These are phyloP conservation scores for Xylariaceae sp. DNA, from an alignment of 2,329 filamentous ascomycete species.

Conservation along the genomic window DNA sequence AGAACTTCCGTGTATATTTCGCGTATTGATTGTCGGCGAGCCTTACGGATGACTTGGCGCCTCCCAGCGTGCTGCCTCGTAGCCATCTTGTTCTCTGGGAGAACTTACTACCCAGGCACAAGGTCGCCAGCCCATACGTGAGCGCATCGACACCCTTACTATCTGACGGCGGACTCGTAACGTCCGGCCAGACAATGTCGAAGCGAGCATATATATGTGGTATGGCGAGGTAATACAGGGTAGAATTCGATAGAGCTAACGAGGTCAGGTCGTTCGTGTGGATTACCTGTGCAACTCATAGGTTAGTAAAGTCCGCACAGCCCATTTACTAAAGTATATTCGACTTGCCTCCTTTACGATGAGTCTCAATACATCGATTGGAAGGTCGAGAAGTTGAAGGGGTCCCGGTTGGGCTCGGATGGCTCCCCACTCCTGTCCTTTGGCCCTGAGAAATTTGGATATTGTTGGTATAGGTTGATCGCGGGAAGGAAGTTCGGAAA, in stretches of 20 bases:
- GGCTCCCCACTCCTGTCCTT: slow-evolving; percentile 69
- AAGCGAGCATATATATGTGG: slow-evolving; percentile 84
- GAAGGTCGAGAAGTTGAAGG: slow-evolving; percentile 71
- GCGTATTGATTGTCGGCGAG: slow-evolving; percentile 68
- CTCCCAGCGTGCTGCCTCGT: slow-evolving; percentile 28
- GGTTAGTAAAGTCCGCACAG: slow-evolving; percentile 6
- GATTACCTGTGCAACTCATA: slow-evolving; percentile 59
- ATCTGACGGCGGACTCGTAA: slow-evolving; percentile 63
- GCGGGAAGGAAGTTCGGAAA: slow-evolving; percentile 23
- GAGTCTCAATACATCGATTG: slow-evolving; percentile 75
- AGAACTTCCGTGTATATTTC: slow-evolving; percentile 79
- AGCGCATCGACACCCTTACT: slow-evolving; percentile 78
- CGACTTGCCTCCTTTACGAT: slow-evolving; percentile 73
- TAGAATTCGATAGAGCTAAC: slow-evolving; percentile 76
- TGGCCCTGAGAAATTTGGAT: slow-evolving; percentile 54
- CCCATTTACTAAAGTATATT: slow-evolving; percentile 4
- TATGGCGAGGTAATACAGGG: slow-evolving; percentile 73
- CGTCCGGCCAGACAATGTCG: slow-evolving; percentile 87
- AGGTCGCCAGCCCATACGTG: slow-evolving; percentile 78
- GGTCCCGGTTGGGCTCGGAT: slow-evolving; percentile 60
- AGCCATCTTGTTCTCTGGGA: slow-evolving; percentile 43
- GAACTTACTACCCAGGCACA: slow-evolving; percentile 67
- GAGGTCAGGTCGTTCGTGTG: slow-evolving; percentile 82
- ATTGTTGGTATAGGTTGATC: slow-evolving; percentile 30
- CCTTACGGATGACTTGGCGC: slow-evolving; percentile 29